Evolutionary conservation across 2,329 filamentous ascomycete genomes (phyloP).

Genomic region (Phialemonium atrogriseum): DNA sequence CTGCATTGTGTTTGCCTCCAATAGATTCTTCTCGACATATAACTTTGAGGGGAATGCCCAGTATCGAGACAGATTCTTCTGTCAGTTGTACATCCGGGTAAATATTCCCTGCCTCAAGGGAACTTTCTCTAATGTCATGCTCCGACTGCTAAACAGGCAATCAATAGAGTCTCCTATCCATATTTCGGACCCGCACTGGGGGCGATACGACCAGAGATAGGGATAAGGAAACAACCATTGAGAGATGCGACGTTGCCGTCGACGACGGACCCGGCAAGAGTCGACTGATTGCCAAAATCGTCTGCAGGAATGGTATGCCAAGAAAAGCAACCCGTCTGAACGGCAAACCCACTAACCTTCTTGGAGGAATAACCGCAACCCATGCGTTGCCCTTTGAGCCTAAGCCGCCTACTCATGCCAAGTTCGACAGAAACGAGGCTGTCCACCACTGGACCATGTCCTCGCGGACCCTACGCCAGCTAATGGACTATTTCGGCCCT

Average conservation of each 20-base stretch:
- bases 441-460: conserved; percentile 66
- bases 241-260: conserved; percentile 65
- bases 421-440: conserved; percentile 60
- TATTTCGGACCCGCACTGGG: conserved; percentile 60
- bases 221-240: conserved; percentile 62
- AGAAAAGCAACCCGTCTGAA: conserved; percentile 6
- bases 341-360: too few relatives aligned
- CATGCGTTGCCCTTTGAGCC: conserved; percentile 70
- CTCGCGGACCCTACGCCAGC: conserved; percentile 60
- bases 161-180: conserved; percentile 55
- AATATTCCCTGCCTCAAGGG: background rate
- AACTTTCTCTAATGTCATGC: conserved; percentile 2
- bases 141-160: background rate
- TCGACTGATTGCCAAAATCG: conserved; percentile 64
- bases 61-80: conserved; percentile 57
- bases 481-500: conserved; percentile 73
- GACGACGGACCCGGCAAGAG: conserved; percentile 67
- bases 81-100: conserved; percentile 65
- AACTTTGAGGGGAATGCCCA: conserved; percentile 49
- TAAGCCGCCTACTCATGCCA: conserved; percentile 65
- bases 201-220: conserved; percentile 48
- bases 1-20: conserved; percentile 58
- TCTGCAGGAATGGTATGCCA: conserved; percentile 58
- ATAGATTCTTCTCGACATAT: conserved; percentile 66
- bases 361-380: conserved; percentile 67